Conservation (phyloP, 768 basidiomycete genomes). For the Steccherinum ochraceum region DNA sequence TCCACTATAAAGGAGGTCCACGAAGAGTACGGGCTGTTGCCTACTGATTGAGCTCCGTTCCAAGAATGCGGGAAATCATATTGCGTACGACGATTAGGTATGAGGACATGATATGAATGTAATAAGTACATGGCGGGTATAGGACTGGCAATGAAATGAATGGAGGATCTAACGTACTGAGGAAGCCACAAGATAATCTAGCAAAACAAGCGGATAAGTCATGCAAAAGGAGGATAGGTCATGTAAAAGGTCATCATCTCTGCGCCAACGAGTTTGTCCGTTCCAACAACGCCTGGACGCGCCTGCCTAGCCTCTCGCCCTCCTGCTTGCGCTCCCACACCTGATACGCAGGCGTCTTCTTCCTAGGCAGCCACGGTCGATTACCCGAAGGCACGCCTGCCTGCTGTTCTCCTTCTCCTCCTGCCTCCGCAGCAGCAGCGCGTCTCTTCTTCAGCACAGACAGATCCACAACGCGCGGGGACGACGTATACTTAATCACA, state of each 20-base stretch:
- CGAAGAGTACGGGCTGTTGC: conserved; percentile 57
- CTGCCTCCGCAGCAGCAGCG: conserved; percentile 10
- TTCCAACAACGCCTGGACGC: conserved; percentile 67
- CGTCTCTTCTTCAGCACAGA: conserved; percentile 50
- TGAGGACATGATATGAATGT: neutral
- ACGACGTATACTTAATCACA: conserved; percentile 79
- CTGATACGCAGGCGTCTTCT: conserved; percentile 77
- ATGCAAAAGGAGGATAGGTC: neutral
- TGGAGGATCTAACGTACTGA: neutral
- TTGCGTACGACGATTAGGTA: neutral
- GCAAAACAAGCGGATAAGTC: neutral
- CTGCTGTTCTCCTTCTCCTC: conserved; percentile 33
- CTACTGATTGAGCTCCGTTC: conserved; percentile 39
- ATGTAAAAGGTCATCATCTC: neutral
- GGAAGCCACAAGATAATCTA: neutral
- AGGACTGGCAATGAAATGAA: neutral
- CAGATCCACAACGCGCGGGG: conserved; percentile 82
- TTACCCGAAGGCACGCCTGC: conserved; percentile 24
- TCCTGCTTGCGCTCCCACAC: conserved; percentile 71
- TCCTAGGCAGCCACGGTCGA: conserved; percentile 74
- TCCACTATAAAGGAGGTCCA: conserved; percentile 73
- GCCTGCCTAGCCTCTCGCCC: conserved; percentile 61
- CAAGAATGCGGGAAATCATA: neutral
- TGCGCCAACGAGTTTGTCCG: conserved; percentile 40
- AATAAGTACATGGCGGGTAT: neutral